Conservation (phyloP, 768 basidiomycete genomes). For the Rhodotorula toruloides region DNA sequence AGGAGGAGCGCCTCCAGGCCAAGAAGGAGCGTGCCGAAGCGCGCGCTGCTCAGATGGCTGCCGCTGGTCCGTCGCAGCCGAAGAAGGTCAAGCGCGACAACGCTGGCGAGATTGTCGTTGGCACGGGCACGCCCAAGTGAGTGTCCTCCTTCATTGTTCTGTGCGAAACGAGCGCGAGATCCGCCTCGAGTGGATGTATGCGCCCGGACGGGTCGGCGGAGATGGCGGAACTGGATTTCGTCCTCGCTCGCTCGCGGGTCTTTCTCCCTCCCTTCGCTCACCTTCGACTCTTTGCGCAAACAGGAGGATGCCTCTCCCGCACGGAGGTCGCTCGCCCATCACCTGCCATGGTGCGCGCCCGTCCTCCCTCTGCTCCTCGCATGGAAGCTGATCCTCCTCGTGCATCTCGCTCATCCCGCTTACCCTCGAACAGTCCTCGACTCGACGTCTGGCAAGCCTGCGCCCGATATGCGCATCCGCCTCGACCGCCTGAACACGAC, state of each 20-base stretch:
- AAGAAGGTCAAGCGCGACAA: slow-evolving; percentile 24
- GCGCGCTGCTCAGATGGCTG: not conserved
- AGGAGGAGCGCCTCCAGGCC: slow-evolving; percentile 2
- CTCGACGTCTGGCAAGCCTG: slow-evolving; percentile 44
- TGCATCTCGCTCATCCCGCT: not conserved
- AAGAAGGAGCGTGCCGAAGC: slow-evolving; percentile 2
- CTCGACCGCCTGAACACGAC: slow-evolving; percentile 42
- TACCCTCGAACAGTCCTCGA: slow-evolving; percentile 42
- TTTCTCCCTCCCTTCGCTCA: not conserved
- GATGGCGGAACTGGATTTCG: not conserved
- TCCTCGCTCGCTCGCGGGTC: not conserved
- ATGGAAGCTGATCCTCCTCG: not conserved
- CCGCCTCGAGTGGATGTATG: slow-evolving; percentile 28
- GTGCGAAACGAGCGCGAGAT: no score
- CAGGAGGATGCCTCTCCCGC: not conserved
- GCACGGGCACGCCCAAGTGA: not conserved
- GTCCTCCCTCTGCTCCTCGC: not conserved
- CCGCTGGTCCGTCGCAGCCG: not conserved
- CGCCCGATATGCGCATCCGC: slow-evolving; percentile 39
- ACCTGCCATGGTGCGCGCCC: slow-evolving; percentile 44
- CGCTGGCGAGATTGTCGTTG: not conserved
- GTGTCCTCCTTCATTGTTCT: no score
- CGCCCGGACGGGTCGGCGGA: slow-evolving; percentile 4
- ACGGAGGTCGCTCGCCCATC: slow-evolving; percentile 40
- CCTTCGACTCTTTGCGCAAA: not conserved